Base-by-base conservation (phyloP, 306 rosid genomes). In the Dalbergia cultrata region DNA sequence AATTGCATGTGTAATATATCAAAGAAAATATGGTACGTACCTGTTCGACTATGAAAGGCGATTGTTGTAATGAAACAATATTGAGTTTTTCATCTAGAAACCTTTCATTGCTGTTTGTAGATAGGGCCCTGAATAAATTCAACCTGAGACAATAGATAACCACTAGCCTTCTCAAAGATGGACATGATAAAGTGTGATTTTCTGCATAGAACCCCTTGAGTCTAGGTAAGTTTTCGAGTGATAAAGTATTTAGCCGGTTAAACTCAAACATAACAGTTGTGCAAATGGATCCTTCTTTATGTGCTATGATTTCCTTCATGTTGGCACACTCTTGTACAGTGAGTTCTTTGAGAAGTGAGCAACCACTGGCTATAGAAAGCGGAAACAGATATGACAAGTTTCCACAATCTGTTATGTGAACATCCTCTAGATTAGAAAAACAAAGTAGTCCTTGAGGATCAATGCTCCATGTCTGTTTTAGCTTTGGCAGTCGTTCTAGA, bases 291-390 rank as follows among this genome's bases (percentile, higher is more conserved):
- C 22, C 78, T 10, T 63, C 80, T 53, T 68, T 72, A n/a, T 13
- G 13, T 6, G 68, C 33, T 50, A 85, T 43, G 8, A 41, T 80
- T 34, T 76, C 76, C 57, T 52, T 16, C 60, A 50, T 19, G 34
- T 18, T 9, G 0, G 5, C 3, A 75, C 83, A 45, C n/a, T 17
- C 16, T 73, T 9, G 5, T 14, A 85, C 22, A 0, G 0, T 3
- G 13, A 50, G 56, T 50, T 50, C 56, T 50, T 50, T 50, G n/a
- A 50, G n/a, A 50, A 1, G 18, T 50, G n/a, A 50, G n/a, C 56
- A 50, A 50, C 56, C 13, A 4, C 6, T 50, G 17, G 56, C 56
- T 50, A 50, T 13, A 12, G 56, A 50, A 13, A 13, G 12, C 12
- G 56, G 56, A 50, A 50, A 50, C n/a, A 77, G 21, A 31, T n/a